Percentiles rank a stretch among this genome's conserved stretches.
Evolutionary conservation across 495 filamentous ascomycete genomes (phyloP).

Genomic region (Cercophora samala): DNA sequence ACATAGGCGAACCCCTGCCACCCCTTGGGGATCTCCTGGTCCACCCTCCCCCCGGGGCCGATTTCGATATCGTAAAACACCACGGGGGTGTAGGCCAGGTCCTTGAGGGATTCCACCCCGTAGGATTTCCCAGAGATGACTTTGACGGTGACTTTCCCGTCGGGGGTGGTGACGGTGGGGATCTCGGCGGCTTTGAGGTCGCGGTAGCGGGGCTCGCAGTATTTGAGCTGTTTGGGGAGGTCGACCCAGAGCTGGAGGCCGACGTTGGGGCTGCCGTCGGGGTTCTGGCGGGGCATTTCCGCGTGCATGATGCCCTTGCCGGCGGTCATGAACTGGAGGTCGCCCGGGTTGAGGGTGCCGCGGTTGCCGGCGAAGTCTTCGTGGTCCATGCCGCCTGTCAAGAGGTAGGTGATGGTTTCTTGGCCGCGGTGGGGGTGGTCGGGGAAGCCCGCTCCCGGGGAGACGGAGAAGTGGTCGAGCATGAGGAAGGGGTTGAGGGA

Average conservation of each 20-base stretch:
- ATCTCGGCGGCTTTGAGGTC: conserved; percentile 77
- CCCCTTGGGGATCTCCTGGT: conserved; percentile 69
- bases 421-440: conserved; percentile 46
- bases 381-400: conserved; percentile 82
- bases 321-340: conserved; percentile 97
- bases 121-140: conserved; percentile 82
- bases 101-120: conserved; percentile 80
- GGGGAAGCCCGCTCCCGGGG: conserved; percentile 64
- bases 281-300: conserved; percentile 85
- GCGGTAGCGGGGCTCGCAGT: conserved; percentile 86
- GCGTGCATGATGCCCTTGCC: conserved; percentile 92
- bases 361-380: conserved; percentile 91
- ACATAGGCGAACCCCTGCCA: conserved; percentile 94
- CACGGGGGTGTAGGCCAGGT: conserved; percentile 91
- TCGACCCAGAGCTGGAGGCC: conserved; percentile 97
- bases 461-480: conserved; percentile 89
- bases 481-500: conserved; percentile 95
- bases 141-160: conserved; percentile 73
- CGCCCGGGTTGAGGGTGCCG: conserved; percentile 80
- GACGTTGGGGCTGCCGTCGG: conserved; percentile 72
- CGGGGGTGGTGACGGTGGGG: conserved; percentile 63
- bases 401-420: conserved; percentile 89
- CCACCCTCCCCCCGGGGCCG: conserved; percentile 68
- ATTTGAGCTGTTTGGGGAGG: conserved; percentile 75
- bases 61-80: conserved; percentile 90